Conservation (phyloP, 2,329 filamentous ascomycete genomes). For the Sphaerulina populicola region DNA sequence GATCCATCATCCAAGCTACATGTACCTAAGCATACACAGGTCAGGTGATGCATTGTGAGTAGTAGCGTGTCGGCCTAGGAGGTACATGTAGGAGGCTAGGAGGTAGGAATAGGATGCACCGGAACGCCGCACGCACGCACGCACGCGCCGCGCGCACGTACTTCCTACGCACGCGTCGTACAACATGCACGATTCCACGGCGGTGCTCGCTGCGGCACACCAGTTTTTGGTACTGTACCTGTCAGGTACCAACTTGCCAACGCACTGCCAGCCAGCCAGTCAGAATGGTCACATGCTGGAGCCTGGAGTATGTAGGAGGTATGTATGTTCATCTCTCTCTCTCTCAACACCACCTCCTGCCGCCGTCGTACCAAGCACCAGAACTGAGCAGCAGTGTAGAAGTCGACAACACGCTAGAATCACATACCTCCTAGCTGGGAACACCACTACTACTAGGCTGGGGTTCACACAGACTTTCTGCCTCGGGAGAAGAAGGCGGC, state of each 20-base stretch:
- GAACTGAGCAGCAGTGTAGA: not conserved
- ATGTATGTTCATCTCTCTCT: too few species aligned
- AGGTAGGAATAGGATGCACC: too few species aligned
- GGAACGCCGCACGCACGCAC: not conserved
- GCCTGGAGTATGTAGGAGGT: not conserved
- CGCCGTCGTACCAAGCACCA: too few species aligned
- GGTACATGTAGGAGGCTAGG: too few species aligned
- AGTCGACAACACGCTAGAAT: not conserved
- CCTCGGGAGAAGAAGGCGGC: not conserved
- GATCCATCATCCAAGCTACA: too few species aligned
- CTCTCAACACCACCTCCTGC: too few species aligned
- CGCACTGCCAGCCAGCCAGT: not conserved
- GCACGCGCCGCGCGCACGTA: too few species aligned
- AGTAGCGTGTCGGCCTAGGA: not conserved
- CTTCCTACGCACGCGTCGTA: not conserved
- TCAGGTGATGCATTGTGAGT: not conserved
- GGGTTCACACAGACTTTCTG: not conserved
- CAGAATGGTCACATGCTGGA: not conserved
- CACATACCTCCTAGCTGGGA: too few species aligned
- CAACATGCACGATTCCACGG: not conserved
- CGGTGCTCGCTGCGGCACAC: not conserved
- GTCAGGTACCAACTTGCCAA: not conserved
- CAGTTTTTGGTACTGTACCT: not conserved
- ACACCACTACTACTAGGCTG: too few species aligned
- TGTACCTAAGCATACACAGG: not conserved